Percentiles rank a stretch among this genome's conserved stretches.
These are phyloP conservation scores for Fraxinus velutina DNA, from an alignment of 305 asterid species.

Conservation along the genomic window DNA sequence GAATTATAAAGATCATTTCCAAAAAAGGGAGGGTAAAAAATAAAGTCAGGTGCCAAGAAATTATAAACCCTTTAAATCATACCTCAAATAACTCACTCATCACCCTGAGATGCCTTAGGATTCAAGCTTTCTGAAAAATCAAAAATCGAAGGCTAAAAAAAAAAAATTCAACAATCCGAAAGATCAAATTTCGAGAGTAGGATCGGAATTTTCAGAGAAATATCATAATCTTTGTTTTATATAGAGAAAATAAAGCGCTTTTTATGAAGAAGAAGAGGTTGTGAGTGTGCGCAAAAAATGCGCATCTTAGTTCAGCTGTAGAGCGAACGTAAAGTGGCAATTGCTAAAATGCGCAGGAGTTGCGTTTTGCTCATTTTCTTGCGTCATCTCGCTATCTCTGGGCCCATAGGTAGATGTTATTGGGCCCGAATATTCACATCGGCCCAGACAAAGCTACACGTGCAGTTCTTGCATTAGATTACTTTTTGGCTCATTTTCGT, in stretches of 20 bases:
- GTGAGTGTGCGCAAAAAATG: slow-evolving; percentile 10
- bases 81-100: slow-evolving; percentile 19
- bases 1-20: not conserved
- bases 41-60: not conserved
- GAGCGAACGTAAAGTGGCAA: slow-evolving; percentile 16
- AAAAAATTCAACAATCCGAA: not conserved
- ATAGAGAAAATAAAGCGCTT: not conserved
- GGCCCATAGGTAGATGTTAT: not conserved
- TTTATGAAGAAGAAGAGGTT: not conserved
- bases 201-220: not conserved
- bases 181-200: not conserved
- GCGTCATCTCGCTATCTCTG: not conserved
- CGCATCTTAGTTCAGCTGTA: slow-evolving; percentile 22
- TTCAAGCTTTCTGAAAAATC: slow-evolving; percentile 17
- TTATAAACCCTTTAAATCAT: not conserved
- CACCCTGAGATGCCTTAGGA: slow-evolving; percentile 15
- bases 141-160: not conserved
- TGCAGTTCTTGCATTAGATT: not conserved
- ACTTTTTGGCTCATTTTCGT: not conserved
- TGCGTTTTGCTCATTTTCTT: slow-evolving; percentile 1
- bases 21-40: not conserved
- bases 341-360: slow-evolving; percentile 29
- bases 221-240: not conserved
- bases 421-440: not conserved
- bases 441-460: not conserved